phyloP scores from a whole-genome alignment of 352 stramenopile species.

The Pythium phragmiticola region DNA sequence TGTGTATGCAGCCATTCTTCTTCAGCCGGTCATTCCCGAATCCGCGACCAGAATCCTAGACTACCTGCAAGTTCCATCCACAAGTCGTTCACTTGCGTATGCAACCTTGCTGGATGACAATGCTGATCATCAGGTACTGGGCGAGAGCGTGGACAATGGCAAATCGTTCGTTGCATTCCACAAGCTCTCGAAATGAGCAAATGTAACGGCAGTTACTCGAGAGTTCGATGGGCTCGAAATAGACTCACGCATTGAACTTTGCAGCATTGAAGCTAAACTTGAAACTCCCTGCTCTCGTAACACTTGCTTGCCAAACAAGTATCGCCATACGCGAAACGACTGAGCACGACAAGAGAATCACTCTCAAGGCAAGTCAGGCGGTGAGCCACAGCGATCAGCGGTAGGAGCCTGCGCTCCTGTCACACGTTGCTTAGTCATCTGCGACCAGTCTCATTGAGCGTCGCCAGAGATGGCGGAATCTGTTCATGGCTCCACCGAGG shows the following conservation, averaged over 20 bases:
- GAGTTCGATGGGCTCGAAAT: conserved; percentile 2
- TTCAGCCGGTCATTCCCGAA: conserved; percentile 66
- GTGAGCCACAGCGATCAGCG: background rate
- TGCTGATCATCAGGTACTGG: conserved; percentile 34
- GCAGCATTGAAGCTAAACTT: background rate
- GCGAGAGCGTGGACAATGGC: conserved; percentile 41
- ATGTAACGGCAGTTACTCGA: background rate
- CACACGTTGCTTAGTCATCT: background rate
- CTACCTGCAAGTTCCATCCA: conserved; percentile 52
- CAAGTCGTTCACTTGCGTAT: conserved; percentile 51
- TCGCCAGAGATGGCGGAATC: conserved; percentile 3
- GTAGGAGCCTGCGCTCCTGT: background rate
- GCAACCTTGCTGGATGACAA: conserved; percentile 46
- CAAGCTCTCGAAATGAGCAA: conserved; percentile 44
- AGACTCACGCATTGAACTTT: background rate
- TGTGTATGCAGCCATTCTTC: conserved; percentile 50
- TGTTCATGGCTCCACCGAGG: background rate
- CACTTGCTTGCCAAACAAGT: background rate
- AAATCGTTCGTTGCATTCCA: conserved; percentile 71
- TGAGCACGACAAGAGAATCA: background rate
- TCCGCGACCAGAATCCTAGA: conserved; percentile 64
- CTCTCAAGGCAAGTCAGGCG: background rate
- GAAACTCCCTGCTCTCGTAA: background rate
- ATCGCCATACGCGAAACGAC: background rate
- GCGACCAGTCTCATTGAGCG: conserved; percentile 1